Base-by-base conservation (phyloP, 345 rosid species). In the Euphorbia lathyris region DNA sequence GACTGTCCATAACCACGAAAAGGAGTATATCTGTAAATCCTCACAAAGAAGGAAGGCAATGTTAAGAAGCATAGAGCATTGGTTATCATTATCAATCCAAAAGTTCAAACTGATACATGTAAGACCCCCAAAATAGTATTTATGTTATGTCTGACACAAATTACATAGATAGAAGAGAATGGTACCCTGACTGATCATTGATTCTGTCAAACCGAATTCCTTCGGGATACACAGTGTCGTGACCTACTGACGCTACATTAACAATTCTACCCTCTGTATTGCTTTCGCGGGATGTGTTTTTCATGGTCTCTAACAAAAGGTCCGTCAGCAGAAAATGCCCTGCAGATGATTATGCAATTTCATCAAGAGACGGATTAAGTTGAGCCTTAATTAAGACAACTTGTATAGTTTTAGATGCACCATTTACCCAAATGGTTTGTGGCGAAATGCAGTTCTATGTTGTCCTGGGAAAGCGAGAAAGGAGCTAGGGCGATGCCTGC, bases 271-370 rank as follows among this genome's bases (percentile, higher is more conserved):
- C 89, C 60, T 83, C 85, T 36, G 29, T 72, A 32, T 68, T 59
- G 58, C 75, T 86, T 65, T 74, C 73, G 69, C 26, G 58, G 1
- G 85, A 75, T 22, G 89, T 79, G 26, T 65, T 74, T 66, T 83
- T 86, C 85, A 83, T 83, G 19, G 70, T 79, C 27, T 86, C 89
- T 63, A 81, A 23, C 69, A 78, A 58, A 36, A 83, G 87, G 53
- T 78, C 75, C 22, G 85, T 79, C 66, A 86, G 70, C 67, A 86
- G 85, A 78, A 86, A 86, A 70, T 83, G 89, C 12, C 89, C 86
- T 77, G 82, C 71, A 70, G 29, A 80, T 40, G 26, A 50, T 22
- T 27, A 13, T 30, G 14, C 32, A 65, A 65, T 65, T 64, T 42
- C 0, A 20, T 42, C 11, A 42, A 42, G 47, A 42, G n/a, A n/a